Evolutionary conservation across 306 rosid genomes (phyloP).

Genomic region (Chamaecrista fasciculata): DNA sequence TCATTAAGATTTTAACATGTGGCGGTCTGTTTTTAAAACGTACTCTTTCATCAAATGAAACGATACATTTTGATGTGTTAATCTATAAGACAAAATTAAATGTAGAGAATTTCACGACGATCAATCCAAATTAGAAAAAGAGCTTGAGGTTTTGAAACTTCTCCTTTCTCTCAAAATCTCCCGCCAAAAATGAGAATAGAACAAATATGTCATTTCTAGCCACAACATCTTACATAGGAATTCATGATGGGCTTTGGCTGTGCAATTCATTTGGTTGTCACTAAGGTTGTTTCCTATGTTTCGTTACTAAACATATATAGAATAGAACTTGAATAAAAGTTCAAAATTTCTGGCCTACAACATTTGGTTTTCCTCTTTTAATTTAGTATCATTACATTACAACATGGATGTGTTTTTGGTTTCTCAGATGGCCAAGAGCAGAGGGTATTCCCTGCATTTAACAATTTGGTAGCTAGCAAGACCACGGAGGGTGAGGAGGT

Average conservation of each 20-base stretch:
- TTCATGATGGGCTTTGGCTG: neutral
- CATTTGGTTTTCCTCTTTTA: neutral
- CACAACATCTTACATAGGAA: no score
- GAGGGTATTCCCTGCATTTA: slow-evolving; percentile 51
- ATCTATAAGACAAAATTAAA: no score
- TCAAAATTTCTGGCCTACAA: neutral
- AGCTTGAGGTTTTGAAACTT: no score
- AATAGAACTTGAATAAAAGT: neutral
- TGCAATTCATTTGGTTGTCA: neutral
- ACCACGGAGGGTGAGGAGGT: slow-evolving; percentile 63
- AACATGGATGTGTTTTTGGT: slow-evolving; percentile 20
- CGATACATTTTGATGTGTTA: no score
- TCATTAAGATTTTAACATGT: no score
- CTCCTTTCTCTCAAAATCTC: no score
- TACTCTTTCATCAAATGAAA: no score
- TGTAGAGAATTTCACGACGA: no score
- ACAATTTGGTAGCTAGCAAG: slow-evolving; percentile 71
- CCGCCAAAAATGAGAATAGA: no score
- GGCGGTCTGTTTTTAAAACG: no score
- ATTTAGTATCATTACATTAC: neutral
- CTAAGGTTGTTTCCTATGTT: neutral
- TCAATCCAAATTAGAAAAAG: no score
- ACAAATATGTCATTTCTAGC: neutral
- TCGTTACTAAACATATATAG: neutral
- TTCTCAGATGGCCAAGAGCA: slow-evolving; percentile 49